Evolutionary conservation across 805 yeast genomes (phyloP).

Genomic region (Metschnikowia bowlesiae): DNA sequence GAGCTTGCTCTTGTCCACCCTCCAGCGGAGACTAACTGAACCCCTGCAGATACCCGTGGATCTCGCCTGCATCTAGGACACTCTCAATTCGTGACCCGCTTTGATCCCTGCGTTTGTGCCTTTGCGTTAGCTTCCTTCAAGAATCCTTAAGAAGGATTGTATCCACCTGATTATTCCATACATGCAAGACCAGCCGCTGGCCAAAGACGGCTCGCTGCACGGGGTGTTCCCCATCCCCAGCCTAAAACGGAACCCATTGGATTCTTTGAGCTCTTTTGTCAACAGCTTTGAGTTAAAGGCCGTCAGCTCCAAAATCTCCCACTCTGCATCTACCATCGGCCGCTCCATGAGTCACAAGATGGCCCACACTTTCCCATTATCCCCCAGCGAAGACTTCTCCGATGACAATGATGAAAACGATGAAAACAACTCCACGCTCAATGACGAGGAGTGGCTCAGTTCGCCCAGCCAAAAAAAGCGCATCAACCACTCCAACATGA

Average conservation of each 20-base stretch:
- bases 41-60: not conserved
- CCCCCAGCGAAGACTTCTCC: conserved; percentile 8
- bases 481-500: conserved; percentile 1
- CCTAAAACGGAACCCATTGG: conserved; percentile 11
- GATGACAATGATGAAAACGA: conserved; percentile 12
- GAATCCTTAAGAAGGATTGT: not conserved
- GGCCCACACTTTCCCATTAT: conserved; percentile 9
- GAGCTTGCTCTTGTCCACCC: not conserved
- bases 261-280: conserved; percentile 14
- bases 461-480: conserved; percentile 16
- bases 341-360: conserved; percentile 10
- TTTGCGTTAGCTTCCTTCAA: not conserved
- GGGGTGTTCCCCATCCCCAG: not conserved
- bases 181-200: not conserved
- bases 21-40: too few species aligned
- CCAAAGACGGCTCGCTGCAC: not conserved
- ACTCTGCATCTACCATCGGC: conserved; percentile 11
- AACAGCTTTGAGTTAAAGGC: conserved; percentile 15
- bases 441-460: conserved; percentile 17
- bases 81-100: not conserved
- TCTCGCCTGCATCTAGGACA: not conserved
- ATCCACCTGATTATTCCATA: not conserved
- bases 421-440: conserved; percentile 16
- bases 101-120: conserved; percentile 2
- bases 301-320: conserved; percentile 12